phyloP scores from a whole-genome alignment of 306 rosid genomes.

The Cajanus cajan region DNA sequence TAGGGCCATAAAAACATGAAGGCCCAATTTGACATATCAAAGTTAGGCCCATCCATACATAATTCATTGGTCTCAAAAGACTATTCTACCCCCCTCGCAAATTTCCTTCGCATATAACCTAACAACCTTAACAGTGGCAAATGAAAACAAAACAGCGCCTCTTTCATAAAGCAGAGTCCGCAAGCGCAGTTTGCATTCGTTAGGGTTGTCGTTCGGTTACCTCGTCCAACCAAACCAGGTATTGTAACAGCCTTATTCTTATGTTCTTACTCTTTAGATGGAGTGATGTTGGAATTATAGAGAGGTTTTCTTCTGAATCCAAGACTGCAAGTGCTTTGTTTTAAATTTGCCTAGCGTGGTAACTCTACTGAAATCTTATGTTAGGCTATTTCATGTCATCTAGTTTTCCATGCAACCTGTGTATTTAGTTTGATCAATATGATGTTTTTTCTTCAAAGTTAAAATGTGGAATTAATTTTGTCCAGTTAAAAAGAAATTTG shows the following conservation, averaged over 20 bases:
- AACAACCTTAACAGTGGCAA: too few species aligned
- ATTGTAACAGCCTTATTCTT: background rate
- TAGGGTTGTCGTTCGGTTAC: background rate
- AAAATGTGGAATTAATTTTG: background rate
- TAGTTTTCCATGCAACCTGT: background rate
- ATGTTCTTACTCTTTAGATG: background rate
- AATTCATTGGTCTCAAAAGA: background rate
- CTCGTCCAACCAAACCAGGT: conserved; percentile 13
- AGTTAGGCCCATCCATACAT: background rate
- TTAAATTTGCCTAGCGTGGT: too few species aligned
- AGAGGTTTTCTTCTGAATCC: too few species aligned
- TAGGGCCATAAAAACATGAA: background rate
- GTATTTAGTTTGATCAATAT: background rate
- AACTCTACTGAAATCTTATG: too few species aligned
- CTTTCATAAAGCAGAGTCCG: background rate
- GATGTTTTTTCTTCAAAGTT: background rate
- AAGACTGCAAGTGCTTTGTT: too few species aligned
- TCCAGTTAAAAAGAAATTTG: background rate
- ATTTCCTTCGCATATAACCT: background rate
- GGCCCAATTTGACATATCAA: background rate
- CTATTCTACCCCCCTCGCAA: background rate
- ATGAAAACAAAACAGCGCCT: background rate
- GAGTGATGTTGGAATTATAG: too few species aligned
- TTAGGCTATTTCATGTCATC: background rate
- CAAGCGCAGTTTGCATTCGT: background rate